Conservation (phyloP, 2,329 filamentous ascomycete species). For the Paraphoma sp. region DNA sequence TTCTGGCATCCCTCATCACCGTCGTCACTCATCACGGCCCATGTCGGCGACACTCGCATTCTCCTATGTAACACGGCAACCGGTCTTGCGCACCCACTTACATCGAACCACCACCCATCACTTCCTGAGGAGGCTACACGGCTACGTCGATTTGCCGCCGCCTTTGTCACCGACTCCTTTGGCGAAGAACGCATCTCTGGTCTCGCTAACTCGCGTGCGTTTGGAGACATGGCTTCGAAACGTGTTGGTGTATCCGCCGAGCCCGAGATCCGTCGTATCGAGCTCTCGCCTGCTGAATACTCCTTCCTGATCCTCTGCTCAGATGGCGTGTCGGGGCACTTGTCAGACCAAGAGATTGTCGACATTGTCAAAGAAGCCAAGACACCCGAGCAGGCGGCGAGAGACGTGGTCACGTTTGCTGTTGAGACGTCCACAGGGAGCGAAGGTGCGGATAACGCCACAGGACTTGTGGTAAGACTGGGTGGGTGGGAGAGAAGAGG, state of each 20-base stretch:
- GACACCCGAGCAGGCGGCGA: conserved; percentile 85
- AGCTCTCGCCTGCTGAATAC: conserved; percentile 83
- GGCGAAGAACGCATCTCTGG: conserved; percentile 95
- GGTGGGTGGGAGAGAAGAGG: conserved; percentile 72
- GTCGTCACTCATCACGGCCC: conserved; percentile 82
- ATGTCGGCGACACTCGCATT: conserved; percentile 92
- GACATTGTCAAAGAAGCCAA: conserved; percentile 93
- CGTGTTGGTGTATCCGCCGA: conserved; percentile 93
- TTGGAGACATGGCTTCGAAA: conserved; percentile 91
- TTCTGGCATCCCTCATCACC: conserved; percentile 94
- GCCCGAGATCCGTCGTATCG: conserved; percentile 81
- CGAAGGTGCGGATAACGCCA: conserved; percentile 65
- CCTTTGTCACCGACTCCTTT: conserved; percentile 93
- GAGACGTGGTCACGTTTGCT: conserved; percentile 82
- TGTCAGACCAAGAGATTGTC: conserved; percentile 93
- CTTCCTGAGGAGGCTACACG: conserved; percentile 82
- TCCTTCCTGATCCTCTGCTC: conserved; percentile 87
- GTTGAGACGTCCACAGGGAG: conserved; percentile 74
- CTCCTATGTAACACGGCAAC: conserved; percentile 87
- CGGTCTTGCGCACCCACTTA: conserved; percentile 79
- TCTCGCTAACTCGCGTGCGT: conserved; percentile 90
- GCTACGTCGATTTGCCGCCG: conserved; percentile 82
- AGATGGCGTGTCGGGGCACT: conserved; percentile 85
- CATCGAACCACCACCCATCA: conserved; percentile 91
- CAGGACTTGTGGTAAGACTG: conserved; percentile 66